Evolutionary conservation across 1,139 yeast species (phyloP).

Genomic region (Pichia terricola): DNA sequence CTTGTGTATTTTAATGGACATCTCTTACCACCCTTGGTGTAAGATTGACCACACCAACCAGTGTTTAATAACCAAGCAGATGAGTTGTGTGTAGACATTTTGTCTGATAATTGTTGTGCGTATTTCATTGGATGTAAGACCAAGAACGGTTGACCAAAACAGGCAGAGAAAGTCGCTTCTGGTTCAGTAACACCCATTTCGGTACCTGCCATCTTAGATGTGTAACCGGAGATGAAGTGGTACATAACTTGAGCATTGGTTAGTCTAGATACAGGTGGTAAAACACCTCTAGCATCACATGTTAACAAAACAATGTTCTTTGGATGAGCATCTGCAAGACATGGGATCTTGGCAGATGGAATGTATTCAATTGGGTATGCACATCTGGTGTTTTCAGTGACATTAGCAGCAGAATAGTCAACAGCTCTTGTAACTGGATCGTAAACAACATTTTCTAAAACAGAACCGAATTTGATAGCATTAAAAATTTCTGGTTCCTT

Average conservation of each 20-base stretch:
- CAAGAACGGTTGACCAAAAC: constrained; percentile 98
- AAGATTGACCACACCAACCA: constrained; percentile 97
- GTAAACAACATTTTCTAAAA: constrained; percentile 87
- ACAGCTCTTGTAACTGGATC: constrained; percentile 73
- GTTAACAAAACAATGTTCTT: constrained; percentile 86
- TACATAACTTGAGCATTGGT: constrained; percentile 96
- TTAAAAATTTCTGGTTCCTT: constrained; percentile 97
- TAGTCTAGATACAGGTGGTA: constrained; percentile 94
- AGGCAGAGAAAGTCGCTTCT: constrained; percentile 94
- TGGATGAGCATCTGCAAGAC: constrained; percentile 85
- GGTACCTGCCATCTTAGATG: constrained; percentile 99
- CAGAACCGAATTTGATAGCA: constrained; percentile 90
- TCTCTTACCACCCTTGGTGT: constrained; percentile 89
- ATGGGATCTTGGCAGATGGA: constrained; percentile 94
- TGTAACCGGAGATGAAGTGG: constrained; percentile 97
- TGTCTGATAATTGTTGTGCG: constrained; percentile 93
- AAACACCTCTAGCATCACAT: constrained; percentile 96
- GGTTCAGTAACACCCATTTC: constrained; percentile 99
- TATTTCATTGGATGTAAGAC: constrained; percentile 97
- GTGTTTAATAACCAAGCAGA: constrained; percentile 96
- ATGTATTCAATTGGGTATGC: constrained; percentile 97
- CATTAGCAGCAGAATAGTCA: constrained; percentile 70
- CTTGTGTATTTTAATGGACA: constrained; percentile 97
- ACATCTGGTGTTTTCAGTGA: constrained; percentile 97
- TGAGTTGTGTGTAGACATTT: constrained; percentile 81